These are phyloP conservation scores for Solidago caesia DNA, from an alignment of 129 eudicot genomes.

Conservation along the genomic window DNA sequence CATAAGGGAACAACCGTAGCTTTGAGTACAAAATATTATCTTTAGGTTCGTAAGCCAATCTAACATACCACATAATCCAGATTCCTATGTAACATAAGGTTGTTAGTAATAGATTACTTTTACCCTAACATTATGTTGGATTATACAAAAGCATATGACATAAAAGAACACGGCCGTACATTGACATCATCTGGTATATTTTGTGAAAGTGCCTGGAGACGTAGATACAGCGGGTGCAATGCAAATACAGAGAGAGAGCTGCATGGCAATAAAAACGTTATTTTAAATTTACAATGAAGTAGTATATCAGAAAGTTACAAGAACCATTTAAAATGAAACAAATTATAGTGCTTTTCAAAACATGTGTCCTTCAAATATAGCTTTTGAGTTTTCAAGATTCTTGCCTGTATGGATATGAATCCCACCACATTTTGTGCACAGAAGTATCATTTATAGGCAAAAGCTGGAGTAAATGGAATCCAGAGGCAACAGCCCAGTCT, in stretches of 20 bases:
- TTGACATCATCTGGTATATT: constrained; percentile 68
- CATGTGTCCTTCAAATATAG: neutral
- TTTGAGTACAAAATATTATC: neutral
- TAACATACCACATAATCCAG: neutral
- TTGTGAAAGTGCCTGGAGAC: constrained; percentile 83
- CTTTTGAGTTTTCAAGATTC: neutral
- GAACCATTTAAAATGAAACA: neutral
- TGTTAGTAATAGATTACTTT: neutral
- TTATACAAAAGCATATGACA: neutral
- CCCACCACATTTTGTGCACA: constrained; percentile 99
- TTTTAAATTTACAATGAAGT: neutral
- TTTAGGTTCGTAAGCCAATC: neutral
- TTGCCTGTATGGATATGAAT: constrained; percentile 96
- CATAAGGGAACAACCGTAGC: constrained; percentile 4
- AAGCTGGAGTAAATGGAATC: constrained; percentile 94
- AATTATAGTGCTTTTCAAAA: neutral
- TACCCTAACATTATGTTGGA: neutral
- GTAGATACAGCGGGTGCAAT: constrained; percentile 88
- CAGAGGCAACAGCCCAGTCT: constrained; percentile 92
- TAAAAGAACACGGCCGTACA: constrained; percentile 37
- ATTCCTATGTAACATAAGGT: constrained; percentile 6
- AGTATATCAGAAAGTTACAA: neutral
- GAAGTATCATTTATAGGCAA: constrained; percentile 98
- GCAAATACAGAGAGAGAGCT: constrained; percentile 98
- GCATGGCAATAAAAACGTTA: constrained; percentile 33